Conservation (phyloP, 495 filamentous ascomycete species). For the Neurospora cerealis region DNA sequence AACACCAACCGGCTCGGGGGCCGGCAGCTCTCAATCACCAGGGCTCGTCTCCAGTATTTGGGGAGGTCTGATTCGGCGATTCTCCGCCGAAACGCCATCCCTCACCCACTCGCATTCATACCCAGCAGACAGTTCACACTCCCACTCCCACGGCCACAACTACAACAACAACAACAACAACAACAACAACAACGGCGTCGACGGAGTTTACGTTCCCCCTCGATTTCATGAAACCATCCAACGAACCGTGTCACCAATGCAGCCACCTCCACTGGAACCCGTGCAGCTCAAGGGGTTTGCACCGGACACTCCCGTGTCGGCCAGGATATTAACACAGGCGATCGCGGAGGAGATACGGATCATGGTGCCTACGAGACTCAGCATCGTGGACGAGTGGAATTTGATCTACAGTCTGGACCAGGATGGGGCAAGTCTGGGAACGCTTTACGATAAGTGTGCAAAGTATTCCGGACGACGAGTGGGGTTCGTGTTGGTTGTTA, state of each 20-base stretch:
- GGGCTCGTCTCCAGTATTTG: slow-evolving; percentile 21
- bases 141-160: slow-evolving; percentile 6
- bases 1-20: slow-evolving; percentile 18
- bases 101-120: slow-evolving; percentile 1
- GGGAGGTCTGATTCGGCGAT: slow-evolving; percentile 27
- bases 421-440: slow-evolving; percentile 77
- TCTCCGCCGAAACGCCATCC: slow-evolving; percentile 17
- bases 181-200: slow-evolving; percentile 21
- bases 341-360: slow-evolving; percentile 92
- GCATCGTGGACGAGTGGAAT: slow-evolving; percentile 78
- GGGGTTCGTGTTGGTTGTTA: slow-evolving; percentile 79
- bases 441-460: slow-evolving; percentile 70
- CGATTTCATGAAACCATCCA: slow-evolving; percentile 8
- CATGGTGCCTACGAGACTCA: slow-evolving; percentile 73
- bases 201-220: slow-evolving; percentile 31
- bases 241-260: slow-evolving; percentile 28
- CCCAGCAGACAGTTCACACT: slow-evolving; percentile 16
- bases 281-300: slow-evolving; percentile 31
- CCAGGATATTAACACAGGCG: slow-evolving; percentile 51
- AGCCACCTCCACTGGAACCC: slow-evolving; percentile 35
- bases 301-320: slow-evolving; percentile 24
- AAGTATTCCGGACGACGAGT: slow-evolving; percentile 54
- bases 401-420: slow-evolving; percentile 87
- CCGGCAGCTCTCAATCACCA: slow-evolving; percentile 8
- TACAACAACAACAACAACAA: neutral